Base-by-base conservation (phyloP, 495 filamentous ascomycete species). In the Talaromyces ruber region DNA sequence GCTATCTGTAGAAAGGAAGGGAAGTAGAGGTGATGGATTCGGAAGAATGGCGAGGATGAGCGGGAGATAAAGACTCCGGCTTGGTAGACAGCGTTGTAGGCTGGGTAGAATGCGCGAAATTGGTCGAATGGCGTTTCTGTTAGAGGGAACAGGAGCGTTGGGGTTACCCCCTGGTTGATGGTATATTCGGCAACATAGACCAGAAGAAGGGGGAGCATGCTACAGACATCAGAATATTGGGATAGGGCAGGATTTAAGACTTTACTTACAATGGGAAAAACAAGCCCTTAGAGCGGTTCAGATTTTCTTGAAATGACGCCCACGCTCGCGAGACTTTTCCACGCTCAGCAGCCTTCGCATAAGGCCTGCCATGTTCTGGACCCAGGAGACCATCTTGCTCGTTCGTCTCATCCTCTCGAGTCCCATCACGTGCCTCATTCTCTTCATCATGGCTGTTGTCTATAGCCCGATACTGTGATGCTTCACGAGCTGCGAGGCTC, bases 171-270 rank as follows among this genome's bases (percentile, higher is more conserved):
- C 75, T 94, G 91, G 75, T 97, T 97, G 73, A 97, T 96, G 63
- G 90, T 93, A 71, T 97, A 98, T 78, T 98, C 94, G 58, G 92
- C 90, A 43, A 96, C 82, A 70, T 96, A 98, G 60, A 98, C 94
- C 25, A 98, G 76, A 45, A 97, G 76, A 9, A 98, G 80, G 0
- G 94, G 94, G 2, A 96, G 77, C 91, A 98, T 97, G 69, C 91
- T 88, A 43, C 62, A 63, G 29, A 66, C 64, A 51, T 69, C 57
- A 56, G 76, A 76, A 34, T 77, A 21, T 50, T 45, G 37, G 59
- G 50, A 61, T 21, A 59, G 32, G 34, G 52, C 25, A 30, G 32
- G n/a, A 14, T 58, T 60, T 32, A 24, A n/a, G 43, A 29, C 64
- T 62, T 9, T 59, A 73, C 83, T 64, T 76, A 88, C 86, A 87